phyloP scores from a whole-genome alignment of 1,284 basidiomycete species.

The Ganoderma leucocontextum region DNA sequence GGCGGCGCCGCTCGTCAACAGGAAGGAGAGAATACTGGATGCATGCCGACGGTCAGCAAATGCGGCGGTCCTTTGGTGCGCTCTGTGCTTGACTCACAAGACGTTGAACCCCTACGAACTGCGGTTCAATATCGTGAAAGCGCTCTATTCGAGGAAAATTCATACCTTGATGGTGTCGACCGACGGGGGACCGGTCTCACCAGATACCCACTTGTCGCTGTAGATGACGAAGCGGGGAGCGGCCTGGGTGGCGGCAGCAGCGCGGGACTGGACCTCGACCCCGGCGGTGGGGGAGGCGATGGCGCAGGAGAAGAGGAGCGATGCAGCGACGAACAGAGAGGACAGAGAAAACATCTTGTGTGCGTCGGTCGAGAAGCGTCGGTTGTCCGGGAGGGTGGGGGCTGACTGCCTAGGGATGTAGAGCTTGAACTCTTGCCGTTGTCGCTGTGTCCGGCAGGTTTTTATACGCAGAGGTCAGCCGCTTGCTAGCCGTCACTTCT shows the following conservation, averaged over 20 bases:
- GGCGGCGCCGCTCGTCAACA: conserved; percentile 49
- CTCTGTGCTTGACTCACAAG: conserved; percentile 44
- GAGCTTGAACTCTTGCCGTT: neutral
- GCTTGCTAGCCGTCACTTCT: neutral
- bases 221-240: neutral
- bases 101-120: conserved; percentile 54
- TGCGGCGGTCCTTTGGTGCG: neutral
- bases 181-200: conserved; percentile 48
- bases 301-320: conserved; percentile 28
- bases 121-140: neutral
- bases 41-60: neutral
- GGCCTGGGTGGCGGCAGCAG: neutral
- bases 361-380: neutral
- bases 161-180: conserved; percentile 47
- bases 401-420: conserved; percentile 1
- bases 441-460: neutral
- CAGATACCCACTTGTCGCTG: conserved; percentile 49
- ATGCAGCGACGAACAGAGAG: conserved; percentile 25
- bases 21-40: conserved; percentile 53
- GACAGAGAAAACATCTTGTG: conserved; percentile 29
- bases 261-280: neutral
- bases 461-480: neutral
- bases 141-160: conserved; percentile 2
- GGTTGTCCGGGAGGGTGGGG: neutral
- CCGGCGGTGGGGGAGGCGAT: neutral